Base-by-base conservation (phyloP, 108 stramenopile genomes). In the Epithemia pelagica region DNA sequence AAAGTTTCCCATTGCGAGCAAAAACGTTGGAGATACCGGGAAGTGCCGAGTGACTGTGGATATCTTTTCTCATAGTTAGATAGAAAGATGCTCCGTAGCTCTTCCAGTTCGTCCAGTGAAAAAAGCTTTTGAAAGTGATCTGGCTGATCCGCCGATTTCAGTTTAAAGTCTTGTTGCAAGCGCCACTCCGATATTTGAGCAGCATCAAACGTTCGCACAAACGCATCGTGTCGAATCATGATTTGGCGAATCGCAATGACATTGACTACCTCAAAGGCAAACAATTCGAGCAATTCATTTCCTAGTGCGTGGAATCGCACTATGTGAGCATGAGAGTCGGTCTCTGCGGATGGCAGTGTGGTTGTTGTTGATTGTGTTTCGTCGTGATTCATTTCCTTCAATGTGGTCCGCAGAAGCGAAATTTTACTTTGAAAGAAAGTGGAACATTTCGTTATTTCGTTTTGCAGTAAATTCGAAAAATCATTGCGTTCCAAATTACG, bases 181-280 rank as follows among this genome's bases (percentile, higher is more conserved):
- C 78, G 75, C 81, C 81, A 82, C 31, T 64, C 59, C 0, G 52
- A 37, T 72, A 82, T 61, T n/a, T 77, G 71, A n/a, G 46, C 26
- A 20, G 72, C 81, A 29, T 73, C 78, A 23, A 59, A 54, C 5
- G 69, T 65, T 24, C 75, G 54, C 0, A 65, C 65, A 30, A 74
- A 74, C 1, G 69, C 78, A 74, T 82, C 82, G 59, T 82, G 79
- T 32, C 66, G 29, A 24, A 82, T 76, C 53, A 82, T 55, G 22
- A 77, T 56, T 68, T 82, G 82, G 22, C 76, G 72, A 0, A 77
- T 23, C 18, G 76, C 69, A 15, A 77, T 74, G 25, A 82, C 61
- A 52, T 82, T 82, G 26, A 65, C 70, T 27, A 71, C 72, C 28
- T 75, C 55, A 69, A 74, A 79, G 25, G 76, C 78, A 33, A 69